Conservation (phyloP, 768 basidiomycete genomes). For the Psilocybe tampanensis region DNA sequence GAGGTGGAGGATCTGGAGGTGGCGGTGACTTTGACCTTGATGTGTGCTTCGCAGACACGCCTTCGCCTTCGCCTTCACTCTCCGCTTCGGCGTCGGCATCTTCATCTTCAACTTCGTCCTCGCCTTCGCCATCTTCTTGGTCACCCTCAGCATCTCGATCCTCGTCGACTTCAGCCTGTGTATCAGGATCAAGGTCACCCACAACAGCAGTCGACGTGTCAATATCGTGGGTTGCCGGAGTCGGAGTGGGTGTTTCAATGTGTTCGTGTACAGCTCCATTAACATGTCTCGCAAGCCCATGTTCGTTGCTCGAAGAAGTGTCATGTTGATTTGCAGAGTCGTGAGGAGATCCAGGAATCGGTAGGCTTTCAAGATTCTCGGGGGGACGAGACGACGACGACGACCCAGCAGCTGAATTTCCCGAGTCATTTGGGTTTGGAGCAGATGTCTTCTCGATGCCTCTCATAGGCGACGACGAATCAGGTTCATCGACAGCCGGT, state of each 20-base stretch:
- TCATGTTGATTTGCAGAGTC: background rate
- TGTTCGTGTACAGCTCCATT: background rate
- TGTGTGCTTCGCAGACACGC: background rate
- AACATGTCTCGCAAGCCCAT: background rate
- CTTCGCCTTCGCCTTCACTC: conserved; percentile 11
- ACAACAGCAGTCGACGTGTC: conserved; percentile 19
- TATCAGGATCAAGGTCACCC: conserved; percentile 22
- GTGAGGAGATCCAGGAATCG: background rate
- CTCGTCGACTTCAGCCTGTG: conserved; percentile 18
- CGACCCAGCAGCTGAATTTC: background rate
- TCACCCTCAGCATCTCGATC: conserved; percentile 26
- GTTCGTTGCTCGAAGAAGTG: background rate
- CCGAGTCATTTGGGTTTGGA: background rate
- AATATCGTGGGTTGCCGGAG: background rate
- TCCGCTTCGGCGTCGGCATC: conserved; percentile 19
- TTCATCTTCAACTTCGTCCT: no score
- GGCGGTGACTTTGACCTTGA: conserved; percentile 22
- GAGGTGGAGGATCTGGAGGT: conserved; percentile 18
- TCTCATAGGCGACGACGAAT: background rate
- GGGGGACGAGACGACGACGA: background rate
- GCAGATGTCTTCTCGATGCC: background rate
- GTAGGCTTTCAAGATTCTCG: no score
- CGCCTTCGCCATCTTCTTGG: conserved; percentile 28
- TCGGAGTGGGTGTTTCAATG: no score
- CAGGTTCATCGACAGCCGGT: background rate